phyloP scores from a whole-genome alignment of 1,284 basidiomycete species.

The Meira nashicola region DNA sequence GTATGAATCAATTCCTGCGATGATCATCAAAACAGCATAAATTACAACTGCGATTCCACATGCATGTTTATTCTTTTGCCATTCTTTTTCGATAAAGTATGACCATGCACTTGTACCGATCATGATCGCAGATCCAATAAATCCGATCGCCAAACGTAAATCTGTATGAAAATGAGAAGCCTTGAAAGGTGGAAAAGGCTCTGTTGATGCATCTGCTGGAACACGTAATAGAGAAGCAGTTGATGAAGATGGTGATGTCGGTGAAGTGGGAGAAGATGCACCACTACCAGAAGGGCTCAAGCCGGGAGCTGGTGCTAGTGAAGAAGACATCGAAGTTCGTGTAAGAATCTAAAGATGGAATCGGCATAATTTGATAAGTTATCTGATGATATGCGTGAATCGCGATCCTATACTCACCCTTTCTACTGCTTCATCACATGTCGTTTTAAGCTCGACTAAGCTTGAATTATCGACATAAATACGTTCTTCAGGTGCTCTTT shows the following conservation, averaged over 20 bases:
- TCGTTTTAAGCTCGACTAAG: constrained; percentile 38
- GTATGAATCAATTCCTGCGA: constrained; percentile 32
- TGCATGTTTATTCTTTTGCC: constrained; percentile 39
- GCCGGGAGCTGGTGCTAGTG: constrained; percentile 5
- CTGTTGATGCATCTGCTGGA: background rate
- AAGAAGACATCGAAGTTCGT: constrained; percentile 5
- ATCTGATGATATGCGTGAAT: background rate
- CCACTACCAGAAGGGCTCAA: background rate
- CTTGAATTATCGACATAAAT: constrained; percentile 44
- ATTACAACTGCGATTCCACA: constrained; percentile 31
- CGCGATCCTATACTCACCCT: constrained; percentile 15
- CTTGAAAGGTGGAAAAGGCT: constrained; percentile 33
- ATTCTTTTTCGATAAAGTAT: constrained; percentile 46
- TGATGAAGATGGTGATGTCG: constrained; percentile 6
- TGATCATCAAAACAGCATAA: constrained; percentile 27
- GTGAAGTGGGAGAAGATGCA: constrained; percentile 10
- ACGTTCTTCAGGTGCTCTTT: constrained; percentile 16
- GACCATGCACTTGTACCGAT: constrained; percentile 39
- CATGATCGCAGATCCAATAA: constrained; percentile 39
- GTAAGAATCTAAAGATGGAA: constrained; percentile 19
- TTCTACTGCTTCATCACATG: constrained; percentile 46
- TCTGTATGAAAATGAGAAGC: constrained; percentile 42
- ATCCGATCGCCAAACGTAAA: constrained; percentile 33
- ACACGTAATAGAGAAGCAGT: constrained; percentile 6
- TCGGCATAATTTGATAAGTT: background rate